A percentile compares a stretch with the other conserved stretches of the same genome.
phyloP scores from a whole-genome alignment of 768 basidiomycete genomes.

The Calocera cornea region DNA sequence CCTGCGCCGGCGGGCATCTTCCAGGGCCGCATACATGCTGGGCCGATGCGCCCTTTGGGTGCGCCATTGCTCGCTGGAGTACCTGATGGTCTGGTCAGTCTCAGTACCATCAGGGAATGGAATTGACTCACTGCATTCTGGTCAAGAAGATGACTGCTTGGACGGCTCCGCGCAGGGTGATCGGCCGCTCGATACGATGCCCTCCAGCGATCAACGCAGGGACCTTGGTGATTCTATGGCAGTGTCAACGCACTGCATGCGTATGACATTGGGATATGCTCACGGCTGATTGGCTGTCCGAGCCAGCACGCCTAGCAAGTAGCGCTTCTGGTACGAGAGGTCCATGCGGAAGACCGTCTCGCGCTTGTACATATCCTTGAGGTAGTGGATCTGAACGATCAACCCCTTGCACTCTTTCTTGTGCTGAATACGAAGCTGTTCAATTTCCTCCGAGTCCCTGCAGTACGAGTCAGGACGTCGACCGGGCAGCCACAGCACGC shows the following conservation, averaged over 20 bases:
- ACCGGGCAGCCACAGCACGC: background rate
- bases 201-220: background rate
- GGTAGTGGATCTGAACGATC: conserved; percentile 77
- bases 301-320: conserved; percentile 57
- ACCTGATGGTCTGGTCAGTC: conserved; percentile 29
- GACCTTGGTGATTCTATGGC: background rate
- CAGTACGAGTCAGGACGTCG: background rate
- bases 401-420: conserved; percentile 83
- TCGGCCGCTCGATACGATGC: background rate
- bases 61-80: conserved; percentile 49
- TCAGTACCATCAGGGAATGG: background rate
- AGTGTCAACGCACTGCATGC: background rate
- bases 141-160: conserved; percentile 49
- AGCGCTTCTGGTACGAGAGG: conserved; percentile 76
- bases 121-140: conserved; percentile 42
- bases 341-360: conserved; percentile 68
- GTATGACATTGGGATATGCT: background rate
- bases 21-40: conserved; percentile 48
- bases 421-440: conserved; percentile 47
- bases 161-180: conserved; percentile 39
- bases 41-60: conserved; percentile 46
- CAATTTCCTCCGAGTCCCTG: conserved; percentile 44
- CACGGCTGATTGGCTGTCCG: background rate
- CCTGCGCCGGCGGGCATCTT: conserved; percentile 52
- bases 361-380: conserved; percentile 81